These are phyloP conservation scores for Zasmidium cellare DNA, from an alignment of 2,329 filamentous ascomycete species.

Conservation along the genomic window DNA sequence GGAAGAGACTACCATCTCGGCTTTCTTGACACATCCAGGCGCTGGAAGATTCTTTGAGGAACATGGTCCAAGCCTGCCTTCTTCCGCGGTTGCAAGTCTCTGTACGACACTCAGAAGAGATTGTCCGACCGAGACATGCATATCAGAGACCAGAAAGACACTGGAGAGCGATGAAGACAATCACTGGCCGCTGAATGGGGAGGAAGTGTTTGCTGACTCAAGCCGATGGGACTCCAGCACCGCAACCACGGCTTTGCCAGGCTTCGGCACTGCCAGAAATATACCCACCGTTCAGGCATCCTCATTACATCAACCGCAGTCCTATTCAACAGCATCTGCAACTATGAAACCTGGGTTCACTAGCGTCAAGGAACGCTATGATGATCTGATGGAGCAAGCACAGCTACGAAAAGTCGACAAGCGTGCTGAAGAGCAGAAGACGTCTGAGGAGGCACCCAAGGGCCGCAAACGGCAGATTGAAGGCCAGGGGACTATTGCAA, in stretches of 20 bases:
- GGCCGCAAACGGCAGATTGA: slow-evolving; percentile 41
- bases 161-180: slow-evolving; percentile 66
- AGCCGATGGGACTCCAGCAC: slow-evolving; percentile 39
- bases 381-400: slow-evolving; percentile 41
- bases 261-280: slow-evolving; percentile 18
- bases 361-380: slow-evolving; percentile 41
- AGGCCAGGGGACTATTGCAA: slow-evolving; percentile 54
- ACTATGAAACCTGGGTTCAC: slow-evolving; percentile 33
- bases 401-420: slow-evolving; percentile 29
- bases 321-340: slow-evolving; percentile 31
- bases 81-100: slow-evolving; percentile 62
- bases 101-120: slow-evolving; percentile 69
- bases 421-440: slow-evolving; percentile 24
- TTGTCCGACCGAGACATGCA: slow-evolving; percentile 56
- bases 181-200: slow-evolving; percentile 65
- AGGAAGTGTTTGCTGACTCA: slow-evolving; percentile 39
- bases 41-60: slow-evolving; percentile 57
- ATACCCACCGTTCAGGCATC: slow-evolving; percentile 15
- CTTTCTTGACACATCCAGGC: slow-evolving; percentile 63
- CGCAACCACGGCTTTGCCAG: slow-evolving; percentile 3
- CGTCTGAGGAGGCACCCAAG: slow-evolving; percentile 28
- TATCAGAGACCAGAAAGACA: slow-evolving; percentile 50
- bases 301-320: slow-evolving; percentile 28
- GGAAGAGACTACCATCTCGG: slow-evolving; percentile 66
- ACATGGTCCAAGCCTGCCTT: slow-evolving; percentile 69